These are phyloP conservation scores for Omphalotus olearius DNA, from an alignment of 1,284 basidiomycete genomes.

Conservation along the genomic window DNA sequence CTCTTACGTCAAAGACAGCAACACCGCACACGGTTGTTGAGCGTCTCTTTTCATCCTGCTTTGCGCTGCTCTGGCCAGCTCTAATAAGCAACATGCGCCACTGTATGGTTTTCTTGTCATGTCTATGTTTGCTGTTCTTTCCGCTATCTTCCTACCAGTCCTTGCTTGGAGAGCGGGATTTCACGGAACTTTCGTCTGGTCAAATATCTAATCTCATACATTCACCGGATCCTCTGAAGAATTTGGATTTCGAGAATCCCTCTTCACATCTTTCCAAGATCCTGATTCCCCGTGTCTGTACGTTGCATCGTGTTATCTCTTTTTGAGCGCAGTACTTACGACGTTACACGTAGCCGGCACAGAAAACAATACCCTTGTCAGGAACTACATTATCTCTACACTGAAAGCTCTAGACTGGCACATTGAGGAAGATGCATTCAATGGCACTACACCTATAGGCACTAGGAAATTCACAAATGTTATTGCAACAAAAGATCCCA, in stretches of 20 bases:
- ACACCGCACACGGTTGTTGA: no score
- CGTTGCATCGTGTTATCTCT: slow-evolving; percentile 26
- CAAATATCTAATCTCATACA: slow-evolving; percentile 49
- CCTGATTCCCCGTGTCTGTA: slow-evolving; percentile 78
- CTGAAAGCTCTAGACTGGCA: slow-evolving; percentile 79
- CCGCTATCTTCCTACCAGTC: slow-evolving; percentile 7
- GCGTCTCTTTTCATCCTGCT: no score
- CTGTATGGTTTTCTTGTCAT: no score
- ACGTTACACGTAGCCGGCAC: slow-evolving; percentile 52
- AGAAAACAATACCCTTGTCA: slow-evolving; percentile 74
- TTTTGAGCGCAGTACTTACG: slow-evolving; percentile 9
- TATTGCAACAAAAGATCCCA: slow-evolving; percentile 89
- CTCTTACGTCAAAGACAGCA: no score
- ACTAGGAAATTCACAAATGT: slow-evolving; percentile 83
- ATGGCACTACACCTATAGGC: slow-evolving; percentile 81
- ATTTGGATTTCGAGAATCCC: slow-evolving; percentile 59
- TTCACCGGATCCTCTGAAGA: slow-evolving; percentile 58
- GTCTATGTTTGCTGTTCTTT: no score
- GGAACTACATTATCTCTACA: slow-evolving; percentile 69
- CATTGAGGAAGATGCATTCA: slow-evolving; percentile 80
- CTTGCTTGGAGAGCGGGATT: slow-evolving; percentile 35
- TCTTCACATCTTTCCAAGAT: slow-evolving; percentile 76
- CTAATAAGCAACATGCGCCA: no score
- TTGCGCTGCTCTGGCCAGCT: no score
- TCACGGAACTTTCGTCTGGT: slow-evolving; percentile 46